Percentiles rank a stretch among this genome's conserved stretches.
These are phyloP conservation scores for Fusarium heterosporum DNA, from an alignment of 2,329 filamentous ascomycete genomes.

Conservation along the genomic window DNA sequence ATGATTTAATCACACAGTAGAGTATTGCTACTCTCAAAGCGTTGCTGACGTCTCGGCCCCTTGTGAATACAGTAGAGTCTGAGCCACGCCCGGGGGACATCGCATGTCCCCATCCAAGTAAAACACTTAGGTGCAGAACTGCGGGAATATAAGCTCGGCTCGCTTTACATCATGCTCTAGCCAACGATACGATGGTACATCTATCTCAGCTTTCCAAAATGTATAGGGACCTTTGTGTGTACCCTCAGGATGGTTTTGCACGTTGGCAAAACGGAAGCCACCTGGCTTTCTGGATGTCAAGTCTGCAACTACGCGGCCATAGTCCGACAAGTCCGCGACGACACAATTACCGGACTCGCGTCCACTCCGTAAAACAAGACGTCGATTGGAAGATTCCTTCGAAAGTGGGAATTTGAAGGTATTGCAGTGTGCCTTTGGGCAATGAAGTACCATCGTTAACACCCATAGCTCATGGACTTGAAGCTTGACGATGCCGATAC, in stretches of 20 bases:
- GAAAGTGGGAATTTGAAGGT: neutral
- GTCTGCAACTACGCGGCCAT: no score
- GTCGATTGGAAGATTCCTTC: no score
- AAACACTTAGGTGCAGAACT: neutral
- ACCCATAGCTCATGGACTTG: neutral
- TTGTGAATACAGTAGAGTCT: no score
- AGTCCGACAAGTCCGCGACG: no score
- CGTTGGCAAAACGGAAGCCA: no score
- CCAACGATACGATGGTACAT: neutral
- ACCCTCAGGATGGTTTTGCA: neutral
- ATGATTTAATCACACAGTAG: no score
- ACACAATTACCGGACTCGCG: no score
- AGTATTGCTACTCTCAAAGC: no score
- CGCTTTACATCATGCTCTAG: neutral
- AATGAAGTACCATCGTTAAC: slow-evolving; percentile 37
- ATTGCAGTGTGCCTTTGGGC: slow-evolving; percentile 1
- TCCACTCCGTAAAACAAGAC: no score
- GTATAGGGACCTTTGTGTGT: neutral
- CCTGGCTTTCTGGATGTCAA: no score
- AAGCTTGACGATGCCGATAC: slow-evolving; percentile 7
- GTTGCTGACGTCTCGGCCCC: no score
- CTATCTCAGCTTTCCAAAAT: neutral
- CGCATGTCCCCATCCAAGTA: neutral
- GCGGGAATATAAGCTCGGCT: neutral
- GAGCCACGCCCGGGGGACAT: neutral